Evolutionary conservation across 140 eudicot genomes (phyloP).

Genomic region (Anethum foeniculum): DNA sequence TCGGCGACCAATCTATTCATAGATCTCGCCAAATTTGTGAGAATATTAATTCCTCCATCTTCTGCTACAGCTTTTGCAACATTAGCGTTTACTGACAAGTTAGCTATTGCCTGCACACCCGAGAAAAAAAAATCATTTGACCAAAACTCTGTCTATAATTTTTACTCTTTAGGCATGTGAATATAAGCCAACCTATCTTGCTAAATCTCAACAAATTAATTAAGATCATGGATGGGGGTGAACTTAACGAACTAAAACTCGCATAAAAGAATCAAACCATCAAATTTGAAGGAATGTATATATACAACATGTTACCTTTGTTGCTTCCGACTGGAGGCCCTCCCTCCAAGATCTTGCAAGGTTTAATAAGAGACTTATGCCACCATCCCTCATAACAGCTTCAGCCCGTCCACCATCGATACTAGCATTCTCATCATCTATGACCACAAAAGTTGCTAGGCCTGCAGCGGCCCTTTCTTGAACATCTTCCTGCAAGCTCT

Average conservation of each 20-base stretch:
- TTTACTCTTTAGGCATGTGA: background rate
- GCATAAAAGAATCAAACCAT: background rate
- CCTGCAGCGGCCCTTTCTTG: constrained; percentile 94
- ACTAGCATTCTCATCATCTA: constrained; percentile 89
- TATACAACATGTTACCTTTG: constrained; percentile 52
- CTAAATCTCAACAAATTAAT: background rate
- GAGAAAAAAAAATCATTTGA: background rate
- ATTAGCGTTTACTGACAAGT: constrained; percentile 76
- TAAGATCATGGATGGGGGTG: background rate
- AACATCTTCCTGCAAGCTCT: constrained; percentile 89
- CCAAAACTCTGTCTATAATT: background rate
- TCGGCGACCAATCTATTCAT: constrained; percentile 92
- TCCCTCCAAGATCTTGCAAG: constrained; percentile 90
- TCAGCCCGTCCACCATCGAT: constrained; percentile 83
- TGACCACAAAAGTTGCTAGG: constrained; percentile 90
- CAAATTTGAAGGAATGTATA: background rate
- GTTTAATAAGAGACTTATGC: constrained; percentile 64
- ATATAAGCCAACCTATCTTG: background rate
- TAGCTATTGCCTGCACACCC: constrained; percentile 77
- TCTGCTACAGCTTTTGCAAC: constrained; percentile 97
- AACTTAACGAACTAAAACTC: background rate
- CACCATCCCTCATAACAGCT: constrained; percentile 87
- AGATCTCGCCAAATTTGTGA: constrained; percentile 81
- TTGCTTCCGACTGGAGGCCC: constrained; percentile 91
- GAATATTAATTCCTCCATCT: constrained; percentile 81